Conservation (phyloP, 306 rosid species). For the Delonix regia region DNA sequence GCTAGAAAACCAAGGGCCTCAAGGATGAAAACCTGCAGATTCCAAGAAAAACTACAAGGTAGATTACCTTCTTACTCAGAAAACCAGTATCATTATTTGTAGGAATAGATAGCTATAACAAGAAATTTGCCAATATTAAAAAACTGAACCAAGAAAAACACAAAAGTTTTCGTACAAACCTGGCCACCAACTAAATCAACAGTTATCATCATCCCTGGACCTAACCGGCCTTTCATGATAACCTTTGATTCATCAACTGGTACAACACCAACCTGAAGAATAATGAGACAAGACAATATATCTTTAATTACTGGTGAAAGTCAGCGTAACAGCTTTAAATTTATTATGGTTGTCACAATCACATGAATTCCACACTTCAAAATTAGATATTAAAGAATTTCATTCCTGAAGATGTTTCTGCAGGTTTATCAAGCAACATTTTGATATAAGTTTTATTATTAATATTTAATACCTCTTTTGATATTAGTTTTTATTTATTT, state of each 20-base stretch:
- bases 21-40: not conserved
- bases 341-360: too few species aligned
- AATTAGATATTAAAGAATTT: too few species aligned
- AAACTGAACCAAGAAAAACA: slow-evolving; percentile 4
- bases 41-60: not conserved
- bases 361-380: too few species aligned
- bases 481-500: too few species aligned
- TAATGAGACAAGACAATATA: slow-evolving; percentile 17
- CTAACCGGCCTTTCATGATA: slow-evolving; percentile 92
- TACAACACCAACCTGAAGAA: slow-evolving; percentile 77
- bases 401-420: too few species aligned
- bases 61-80: not conserved
- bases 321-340: slow-evolving; percentile 26
- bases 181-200: slow-evolving; percentile 90
- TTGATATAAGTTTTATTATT: too few species aligned
- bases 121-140: not conserved
- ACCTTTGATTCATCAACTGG: slow-evolving; percentile 96
- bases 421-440: too few species aligned
- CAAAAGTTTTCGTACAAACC: slow-evolving; percentile 39
- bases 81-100: not conserved
- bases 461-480: too few species aligned
- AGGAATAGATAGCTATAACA: not conserved
- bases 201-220: slow-evolving; percentile 99
- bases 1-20: not conserved
- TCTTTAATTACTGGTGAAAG: slow-evolving; percentile 25